Conservation (phyloP, 2,329 filamentous ascomycete species). For the Camillea tinctor region DNA sequence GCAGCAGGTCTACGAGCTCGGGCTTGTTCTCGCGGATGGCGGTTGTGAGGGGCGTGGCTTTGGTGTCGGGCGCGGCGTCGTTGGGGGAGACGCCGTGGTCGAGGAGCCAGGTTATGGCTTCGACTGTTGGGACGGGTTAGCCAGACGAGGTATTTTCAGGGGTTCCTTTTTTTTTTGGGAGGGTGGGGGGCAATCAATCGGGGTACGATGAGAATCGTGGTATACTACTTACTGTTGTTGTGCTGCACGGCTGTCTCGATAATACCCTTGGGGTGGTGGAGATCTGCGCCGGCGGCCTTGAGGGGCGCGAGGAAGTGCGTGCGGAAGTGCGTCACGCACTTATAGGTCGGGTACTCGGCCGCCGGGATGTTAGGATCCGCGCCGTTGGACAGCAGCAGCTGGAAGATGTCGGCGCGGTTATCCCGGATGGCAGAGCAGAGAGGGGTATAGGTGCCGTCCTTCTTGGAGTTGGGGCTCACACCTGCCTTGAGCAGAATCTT, state of each 20-base stretch:
- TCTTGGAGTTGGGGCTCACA: constrained; percentile 59
- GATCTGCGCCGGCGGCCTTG: constrained; percentile 58
- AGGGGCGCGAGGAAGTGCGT: constrained; percentile 59
- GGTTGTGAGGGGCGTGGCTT: constrained; percentile 62
- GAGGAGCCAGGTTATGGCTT: constrained; percentile 60
- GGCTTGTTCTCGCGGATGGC: constrained; percentile 60
- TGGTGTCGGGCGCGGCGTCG: constrained; percentile 52
- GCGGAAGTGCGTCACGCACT: constrained; percentile 66
- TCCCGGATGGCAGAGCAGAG: constrained; percentile 68
- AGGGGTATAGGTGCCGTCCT: constrained; percentile 67
- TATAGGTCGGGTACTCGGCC: constrained; percentile 65
- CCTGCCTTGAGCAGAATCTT: constrained; percentile 56
- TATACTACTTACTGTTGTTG: constrained; percentile 46
- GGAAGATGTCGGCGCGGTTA: constrained; percentile 60
- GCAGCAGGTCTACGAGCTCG: constrained; percentile 48
- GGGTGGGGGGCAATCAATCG: too few relatives aligned
- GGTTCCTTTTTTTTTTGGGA: too few relatives aligned
- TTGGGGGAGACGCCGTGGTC: constrained; percentile 61
- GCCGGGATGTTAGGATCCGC: constrained; percentile 65
- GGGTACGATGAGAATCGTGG: too few relatives aligned
- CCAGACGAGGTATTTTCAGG: neutral
- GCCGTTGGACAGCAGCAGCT: constrained; percentile 54
- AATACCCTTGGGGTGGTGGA: constrained; percentile 61
- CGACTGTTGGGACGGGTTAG: constrained; percentile 29
- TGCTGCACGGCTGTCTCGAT: constrained; percentile 61